These are phyloP conservation scores for Elaeagnus macrophylla DNA, from an alignment of 306 rosid genomes.

Conservation along the genomic window DNA sequence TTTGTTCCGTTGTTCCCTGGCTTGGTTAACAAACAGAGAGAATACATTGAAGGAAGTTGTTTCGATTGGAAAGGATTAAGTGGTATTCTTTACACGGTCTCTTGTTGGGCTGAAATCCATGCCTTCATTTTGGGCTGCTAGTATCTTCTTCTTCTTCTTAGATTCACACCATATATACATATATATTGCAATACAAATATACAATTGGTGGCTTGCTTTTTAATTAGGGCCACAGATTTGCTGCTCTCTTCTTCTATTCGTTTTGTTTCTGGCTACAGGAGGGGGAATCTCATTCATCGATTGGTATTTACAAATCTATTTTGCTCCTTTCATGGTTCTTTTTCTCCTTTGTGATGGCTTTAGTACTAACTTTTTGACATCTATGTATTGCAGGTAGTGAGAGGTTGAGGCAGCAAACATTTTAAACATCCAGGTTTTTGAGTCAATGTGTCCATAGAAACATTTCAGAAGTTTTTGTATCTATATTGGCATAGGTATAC, in stretches of 20 bases:
- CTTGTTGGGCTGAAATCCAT: conserved; percentile 94
- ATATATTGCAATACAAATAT: conserved; percentile 45
- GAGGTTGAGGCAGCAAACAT: too few relatives aligned
- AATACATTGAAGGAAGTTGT: conserved; percentile 35
- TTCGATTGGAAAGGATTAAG: conserved; percentile 67
- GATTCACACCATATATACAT: conserved; percentile 31
- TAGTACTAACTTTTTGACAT: too few relatives aligned
- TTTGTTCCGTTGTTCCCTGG: conserved; percentile 73
- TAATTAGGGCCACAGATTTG: conserved; percentile 46
- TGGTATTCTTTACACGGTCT: conserved; percentile 79
- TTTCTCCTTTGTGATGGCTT: too few relatives aligned
- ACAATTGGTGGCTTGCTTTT: conserved; percentile 68
- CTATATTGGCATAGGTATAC: too few relatives aligned
- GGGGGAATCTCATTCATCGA: conserved; percentile 40
- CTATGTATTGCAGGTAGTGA: too few relatives aligned
- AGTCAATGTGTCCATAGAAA: too few relatives aligned
- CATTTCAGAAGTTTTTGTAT: too few relatives aligned
- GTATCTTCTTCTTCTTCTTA: conserved; percentile 34
- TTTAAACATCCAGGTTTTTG: too few relatives aligned
- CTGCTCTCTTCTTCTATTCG: conserved; percentile 33
- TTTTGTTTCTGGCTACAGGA: conserved; percentile 31
- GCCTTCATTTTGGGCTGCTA: conserved; percentile 91
- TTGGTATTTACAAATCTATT: neutral
- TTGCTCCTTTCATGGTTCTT: too few relatives aligned
- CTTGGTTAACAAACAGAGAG: conserved; percentile 72